Evolutionary conservation across 2,329 filamentous ascomycete species (phyloP), one percentile per base, ranked within the genome.

Genomic region (Ophiostoma sp.): DNA sequence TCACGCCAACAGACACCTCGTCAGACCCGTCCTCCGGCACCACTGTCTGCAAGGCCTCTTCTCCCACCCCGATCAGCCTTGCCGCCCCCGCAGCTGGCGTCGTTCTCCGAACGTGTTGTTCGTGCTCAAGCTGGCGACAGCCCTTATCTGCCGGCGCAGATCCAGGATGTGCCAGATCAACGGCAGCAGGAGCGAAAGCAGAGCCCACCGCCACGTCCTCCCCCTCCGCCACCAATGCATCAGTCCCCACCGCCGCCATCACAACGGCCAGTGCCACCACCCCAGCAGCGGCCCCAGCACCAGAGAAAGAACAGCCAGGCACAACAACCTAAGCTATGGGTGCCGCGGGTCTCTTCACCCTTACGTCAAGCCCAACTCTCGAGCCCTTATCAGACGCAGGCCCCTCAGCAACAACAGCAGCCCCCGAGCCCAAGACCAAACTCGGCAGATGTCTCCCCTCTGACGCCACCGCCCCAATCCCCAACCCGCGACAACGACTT

Each of bases 391-490:
- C 45, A 69, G 45, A 19, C 28, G 11, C 66, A 31, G 28, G 7
- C 28, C 5, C 66, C 17, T n/a, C 66, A 31, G 19, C 28, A 52
- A 12, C 28, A 12, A 33, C 28, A 48, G 17, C 63, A 28, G 2
- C 63, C 63, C 28, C 19, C 45, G 33, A 68, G 48, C 28, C 45
- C 59, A 22, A 61, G 59, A 15, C 48, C 59, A 2, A 50, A 66
- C 28, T 71, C 59, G 42, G 22, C 42, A 12, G 28, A 64, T 8
- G 31, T 71, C 15, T 71, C 72, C n/a, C 70, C 73, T 9, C 52
- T 74, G 9, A 70, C 70, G 15, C 69, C 73, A 11, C 57, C 73
- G 11, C 73, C 73, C 9, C 55, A 15, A n/a, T 70, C 73, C 3
- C 70, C 73, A 17, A 19, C 57, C 17, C 61, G 73, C 19, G 45